Percentiles rank a stretch among this genome's conserved stretches.
Conservation (phyloP, 129 eudicot species). For the Logfia minima region DNA sequence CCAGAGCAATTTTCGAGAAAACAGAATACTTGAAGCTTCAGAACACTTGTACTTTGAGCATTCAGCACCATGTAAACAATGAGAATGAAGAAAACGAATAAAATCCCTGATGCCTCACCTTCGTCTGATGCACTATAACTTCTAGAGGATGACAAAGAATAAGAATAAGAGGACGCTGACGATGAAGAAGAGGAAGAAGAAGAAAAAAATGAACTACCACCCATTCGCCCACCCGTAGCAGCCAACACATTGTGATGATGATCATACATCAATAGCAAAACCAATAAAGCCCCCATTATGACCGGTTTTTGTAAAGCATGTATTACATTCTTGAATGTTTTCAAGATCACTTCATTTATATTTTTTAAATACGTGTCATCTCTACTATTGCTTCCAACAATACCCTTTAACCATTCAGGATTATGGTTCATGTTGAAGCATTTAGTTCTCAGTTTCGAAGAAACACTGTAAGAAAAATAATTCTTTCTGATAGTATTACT, state of each 20-base stretch:
- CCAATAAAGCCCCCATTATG: conserved; percentile 53
- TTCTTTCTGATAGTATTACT: no score
- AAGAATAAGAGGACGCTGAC: no score
- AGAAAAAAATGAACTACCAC: conserved; percentile 60
- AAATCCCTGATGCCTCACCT: no score
- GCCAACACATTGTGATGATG: conserved; percentile 58
- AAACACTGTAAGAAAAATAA: not conserved
- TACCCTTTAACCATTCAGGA: not conserved
- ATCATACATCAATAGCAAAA: conserved; percentile 54
- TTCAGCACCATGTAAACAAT: no score
- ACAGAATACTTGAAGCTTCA: conserved; percentile 76
- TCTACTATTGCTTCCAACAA: not conserved
- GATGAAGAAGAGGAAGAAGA: not conserved
- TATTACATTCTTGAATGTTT: conserved; percentile 30
- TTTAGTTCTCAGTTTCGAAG: conserved; percentile 34
- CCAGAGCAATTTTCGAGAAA: not conserved
- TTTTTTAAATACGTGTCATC: no score
- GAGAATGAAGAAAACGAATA: no score
- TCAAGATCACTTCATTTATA: conserved; percentile 5
- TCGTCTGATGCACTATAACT: conserved; percentile 29
- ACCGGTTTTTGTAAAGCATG: conserved; percentile 56
- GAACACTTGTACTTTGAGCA: conserved; percentile 63
- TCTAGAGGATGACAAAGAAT: conserved; percentile 39
- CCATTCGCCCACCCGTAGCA: conserved; percentile 86
- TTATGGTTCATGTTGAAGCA: conserved; percentile 29